Base-by-base conservation (phyloP, 495 filamentous ascomycete species). In the Neurospora sp. region DNA sequence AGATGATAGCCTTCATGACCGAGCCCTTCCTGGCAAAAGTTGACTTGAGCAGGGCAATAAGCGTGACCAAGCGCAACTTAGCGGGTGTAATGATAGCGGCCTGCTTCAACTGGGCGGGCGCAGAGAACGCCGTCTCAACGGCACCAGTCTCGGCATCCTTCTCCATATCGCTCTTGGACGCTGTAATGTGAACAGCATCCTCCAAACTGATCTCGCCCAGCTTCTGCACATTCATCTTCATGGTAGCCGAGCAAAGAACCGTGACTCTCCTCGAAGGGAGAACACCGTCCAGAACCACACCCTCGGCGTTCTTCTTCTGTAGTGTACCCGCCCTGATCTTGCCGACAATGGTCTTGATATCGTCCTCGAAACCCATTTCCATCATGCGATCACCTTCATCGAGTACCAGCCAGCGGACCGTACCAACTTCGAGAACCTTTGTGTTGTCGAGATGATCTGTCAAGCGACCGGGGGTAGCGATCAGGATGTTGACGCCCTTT, bases 351-450 rank as follows among this genome's bases (percentile, higher is more conserved):
- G 86, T 90, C 77, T 91, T 85, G 70, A 91, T 82, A 73, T 97
- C 94, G 70, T 97, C 89, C 83, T 98, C 96, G 77, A 99, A 98
- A 1, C 96, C 96, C 81, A 98, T 86, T 78, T 99, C 96, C 94
- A 98, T 96, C 81, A 99, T 84, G 20, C 96, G 86, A 86, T 99
- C 96, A 38, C 96, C 96, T 81, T 99, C 96, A 77, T 99, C 96
- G 66, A 98, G 85, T 0, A 99, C 90, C 27, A 99, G 83, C 96
- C 96, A 99, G 72, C 95, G 85, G 18, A 97, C 94, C 39, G 91
- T 94, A 77, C 92, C 92, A 27, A 97, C 91, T 76, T 97, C 91
- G 75, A 99, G 83, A 5, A 90, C 93, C 82, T 96, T 88, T 3
- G 96, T 99, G 74, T 97, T 93, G 71, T 97, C 91, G 23, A 99